Evolutionary conservation across 192 early-diverging fungal species (phyloP), one percentile per base, ranked within the genome.

Genomic region (Physocladia obscura): DNA sequence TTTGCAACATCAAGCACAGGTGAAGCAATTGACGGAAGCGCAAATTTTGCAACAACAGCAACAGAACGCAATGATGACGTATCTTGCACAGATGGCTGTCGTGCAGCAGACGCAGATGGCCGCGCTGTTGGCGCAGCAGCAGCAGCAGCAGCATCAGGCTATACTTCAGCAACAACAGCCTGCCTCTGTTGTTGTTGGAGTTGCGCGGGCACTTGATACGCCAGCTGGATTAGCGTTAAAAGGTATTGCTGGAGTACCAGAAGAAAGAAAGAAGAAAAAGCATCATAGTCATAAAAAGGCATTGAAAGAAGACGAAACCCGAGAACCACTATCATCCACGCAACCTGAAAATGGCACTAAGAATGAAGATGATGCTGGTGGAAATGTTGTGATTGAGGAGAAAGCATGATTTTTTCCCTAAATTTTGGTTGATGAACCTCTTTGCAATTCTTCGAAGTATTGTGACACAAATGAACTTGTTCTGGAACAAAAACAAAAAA

Each of bases 41-140:
- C 65, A 68, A 26, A 8, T 21, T 17, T 17, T n/a, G 32, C 49
- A 52, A 36, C 51, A 54, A 56, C 24, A 49, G 63, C 63, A 65
- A 44, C 63, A 65, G 27, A 51, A 49, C 2, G 65, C 52, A 15
- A 68, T 68, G 65, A 68, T 68, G 65, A 36, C 11, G 8, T 68
- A 68, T 38, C 37, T 68, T 8, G 44, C 65, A 13, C 65, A 68
- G 13, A 68, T 68, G 65, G 65, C 65, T 22, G 44, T 54, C 11
- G 51, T 68, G 26, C 62, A 65, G 35, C 62, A 65, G 49, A 65
- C 62, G 15, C 62, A 65, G 31, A 65, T 65, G 62, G 62, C 62
- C 4, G 62, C 62, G 29, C 49, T 65, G 19, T 31, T 65, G 8
- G 48, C 44, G 21, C 62, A 65, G 31, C 62, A 65, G 52, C 50